phyloP scores from a whole-genome alignment of 257 asterid species.

The Solanum habrochaites region DNA sequence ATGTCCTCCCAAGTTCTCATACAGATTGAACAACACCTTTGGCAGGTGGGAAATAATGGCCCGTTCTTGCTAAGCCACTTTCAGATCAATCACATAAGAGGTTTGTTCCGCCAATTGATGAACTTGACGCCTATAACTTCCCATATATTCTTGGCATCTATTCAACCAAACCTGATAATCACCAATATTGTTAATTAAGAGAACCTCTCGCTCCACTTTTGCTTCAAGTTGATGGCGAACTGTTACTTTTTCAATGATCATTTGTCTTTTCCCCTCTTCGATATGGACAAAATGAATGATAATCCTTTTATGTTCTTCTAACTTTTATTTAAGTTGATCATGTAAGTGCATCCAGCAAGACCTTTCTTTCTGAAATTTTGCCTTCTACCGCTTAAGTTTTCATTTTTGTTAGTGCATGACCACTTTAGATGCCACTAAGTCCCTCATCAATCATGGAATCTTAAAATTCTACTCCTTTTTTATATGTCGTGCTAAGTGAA shows the following conservation, averaged over 20 bases:
- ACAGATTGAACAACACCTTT: background rate
- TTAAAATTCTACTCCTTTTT: too few relatives aligned
- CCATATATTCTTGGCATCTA: background rate
- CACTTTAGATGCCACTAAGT: background rate
- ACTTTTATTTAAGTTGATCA: background rate
- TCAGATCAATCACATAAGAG: background rate
- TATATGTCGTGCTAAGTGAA: background rate
- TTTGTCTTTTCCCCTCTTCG: background rate
- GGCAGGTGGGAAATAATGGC: background rate
- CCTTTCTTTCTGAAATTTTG: background rate
- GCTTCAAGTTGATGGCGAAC: background rate
- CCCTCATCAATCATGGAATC: background rate
- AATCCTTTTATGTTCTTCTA: background rate
- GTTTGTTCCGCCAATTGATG: background rate
- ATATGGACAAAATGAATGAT: background rate
- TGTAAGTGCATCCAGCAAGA: too few relatives aligned
- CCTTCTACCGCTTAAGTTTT: background rate
- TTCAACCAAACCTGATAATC: background rate
- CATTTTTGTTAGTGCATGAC: accelerated
- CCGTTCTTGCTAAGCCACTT: background rate
- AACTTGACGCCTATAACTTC: background rate
- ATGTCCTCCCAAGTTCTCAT: background rate
- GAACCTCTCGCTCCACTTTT: too few relatives aligned
- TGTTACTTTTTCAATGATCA: background rate
- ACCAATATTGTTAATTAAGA: background rate